Evolutionary conservation across 768 basidiomycete species (phyloP).

Genomic region (Collybia nuda): DNA sequence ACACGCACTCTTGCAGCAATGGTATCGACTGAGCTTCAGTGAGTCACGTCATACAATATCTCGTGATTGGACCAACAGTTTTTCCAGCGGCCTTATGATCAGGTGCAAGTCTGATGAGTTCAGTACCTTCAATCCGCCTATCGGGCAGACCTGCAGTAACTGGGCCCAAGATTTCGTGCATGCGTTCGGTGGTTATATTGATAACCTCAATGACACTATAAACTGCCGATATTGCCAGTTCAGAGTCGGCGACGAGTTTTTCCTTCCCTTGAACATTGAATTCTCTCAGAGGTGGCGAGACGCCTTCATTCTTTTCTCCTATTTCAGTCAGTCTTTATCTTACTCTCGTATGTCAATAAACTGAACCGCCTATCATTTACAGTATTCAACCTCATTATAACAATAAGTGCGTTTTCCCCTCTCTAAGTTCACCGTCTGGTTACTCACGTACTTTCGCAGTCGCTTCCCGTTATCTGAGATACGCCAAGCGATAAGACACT

Average conservation of each 20-base stretch:
- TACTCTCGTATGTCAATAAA: not conserved
- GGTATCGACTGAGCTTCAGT: slow-evolving; percentile 78
- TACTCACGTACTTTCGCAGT: slow-evolving; percentile 27
- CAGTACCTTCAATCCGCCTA: slow-evolving; percentile 67
- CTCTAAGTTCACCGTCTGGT: not conserved
- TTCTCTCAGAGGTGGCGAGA: slow-evolving; percentile 69
- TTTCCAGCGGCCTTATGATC: slow-evolving; percentile 58
- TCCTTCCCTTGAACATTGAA: slow-evolving; percentile 61
- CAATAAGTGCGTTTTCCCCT: slow-evolving; percentile 36
- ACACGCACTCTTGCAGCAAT: slow-evolving; percentile 72
- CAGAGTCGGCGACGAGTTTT: slow-evolving; percentile 68
- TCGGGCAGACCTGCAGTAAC: slow-evolving; percentile 65
- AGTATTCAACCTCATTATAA: slow-evolving; percentile 71
- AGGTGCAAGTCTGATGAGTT: slow-evolving; percentile 70
- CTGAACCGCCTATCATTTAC: not conserved
- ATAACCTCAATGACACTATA: slow-evolving; percentile 58
- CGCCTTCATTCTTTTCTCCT: slow-evolving; percentile 63
- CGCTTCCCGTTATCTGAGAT: slow-evolving; percentile 71
- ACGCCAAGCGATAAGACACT: slow-evolving; percentile 55
- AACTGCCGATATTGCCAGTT: slow-evolving; percentile 78
- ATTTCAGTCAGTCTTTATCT: slow-evolving; percentile 40
- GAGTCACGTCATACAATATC: slow-evolving; percentile 12
- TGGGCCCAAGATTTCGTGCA: slow-evolving; percentile 73
- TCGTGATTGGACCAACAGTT: slow-evolving; percentile 9
- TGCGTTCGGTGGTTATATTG: slow-evolving; percentile 70